Base-by-base conservation (phyloP, 768 basidiomycete species). In the Hygrophoropsis aurantiaca region DNA sequence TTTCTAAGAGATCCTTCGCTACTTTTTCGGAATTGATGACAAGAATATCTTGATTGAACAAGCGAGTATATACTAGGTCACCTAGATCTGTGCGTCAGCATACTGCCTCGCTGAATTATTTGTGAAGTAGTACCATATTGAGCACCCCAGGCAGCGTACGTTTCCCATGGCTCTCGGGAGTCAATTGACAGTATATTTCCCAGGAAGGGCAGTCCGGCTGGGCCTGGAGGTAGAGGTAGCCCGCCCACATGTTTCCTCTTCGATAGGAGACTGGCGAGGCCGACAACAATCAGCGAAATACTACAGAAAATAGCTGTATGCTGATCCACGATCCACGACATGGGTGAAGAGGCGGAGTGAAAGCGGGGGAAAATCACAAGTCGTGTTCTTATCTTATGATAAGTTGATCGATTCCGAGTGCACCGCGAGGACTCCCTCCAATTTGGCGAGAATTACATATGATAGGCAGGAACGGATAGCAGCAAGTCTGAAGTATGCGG, bases 291-390 rank as follows among this genome's bases (percentile, higher is more conserved):
- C 13, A 40, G 8, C 18, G 39, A 18, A 15, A 15, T 15, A 13
- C 8, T 11, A 21, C 18, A 7, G 8, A 40, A 21, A 13, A 40
- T 11, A 8, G 21, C 21, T 13, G 23, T 19, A 21, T 21, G 21
- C 4, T 40, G 6, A 30, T 30, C 44, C 44, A 35, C 36, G 33
- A 19, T 35, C 44, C 44, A 45, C 43, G 8, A 44, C 44, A 32
- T 25, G 39, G 23, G 4, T 21, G 33, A 26, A 19, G 46, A 7
- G n/a, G 33, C 24, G 15, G 46, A 7, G n/a, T 68, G 66, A 42
- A 73, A 69, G 50, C 71, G 65, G 8, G 69, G 68, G 11, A 64
- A 60, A 19, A 70, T 44, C 16, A 7, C 7, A n/a, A 38, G 6
- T 10, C 16, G 40, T 18, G 23, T 21, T 44, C 10, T 21, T 27